A percentile compares a stretch with the other conserved stretches of the same genome.
Evolutionary conservation across 306 rosid genomes (phyloP).

Genomic region (Gleditsia sinensis): DNA sequence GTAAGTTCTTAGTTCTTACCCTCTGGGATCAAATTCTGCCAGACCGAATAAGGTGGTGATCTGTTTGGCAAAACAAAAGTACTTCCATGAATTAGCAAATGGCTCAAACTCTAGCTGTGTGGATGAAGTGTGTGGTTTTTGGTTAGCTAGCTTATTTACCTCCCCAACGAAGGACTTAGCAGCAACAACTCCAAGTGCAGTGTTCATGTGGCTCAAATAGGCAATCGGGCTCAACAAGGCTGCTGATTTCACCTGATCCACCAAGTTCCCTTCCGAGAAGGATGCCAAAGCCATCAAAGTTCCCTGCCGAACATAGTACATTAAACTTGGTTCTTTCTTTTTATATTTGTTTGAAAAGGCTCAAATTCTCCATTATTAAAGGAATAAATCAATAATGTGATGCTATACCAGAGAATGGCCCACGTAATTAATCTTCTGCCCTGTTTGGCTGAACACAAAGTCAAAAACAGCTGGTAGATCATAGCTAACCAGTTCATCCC

Average conservation of each 20-base stretch:
- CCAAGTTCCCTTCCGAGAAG: slow-evolving; percentile 65
- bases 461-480: slow-evolving; percentile 87
- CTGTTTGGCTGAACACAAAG: slow-evolving; percentile 60
- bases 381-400: neutral
- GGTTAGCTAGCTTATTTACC: slow-evolving; percentile 39
- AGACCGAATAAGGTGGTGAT: slow-evolving; percentile 52
- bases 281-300: slow-evolving; percentile 76
- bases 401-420: slow-evolving; percentile 84
- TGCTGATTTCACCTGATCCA: slow-evolving; percentile 65
- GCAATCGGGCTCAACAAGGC: slow-evolving; percentile 83
- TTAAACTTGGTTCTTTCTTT: neutral
- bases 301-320: slow-evolving; percentile 57
- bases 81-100: neutral
- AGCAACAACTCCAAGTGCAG: slow-evolving; percentile 60
- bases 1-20: slow-evolving; percentile 47
- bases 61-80: slow-evolving; percentile 44
- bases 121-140: neutral
- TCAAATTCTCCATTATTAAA: neutral
- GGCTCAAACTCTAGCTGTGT: neutral
- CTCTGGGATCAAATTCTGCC: slow-evolving; percentile 74
- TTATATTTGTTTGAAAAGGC: neutral
- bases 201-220: slow-evolving; percentile 73
- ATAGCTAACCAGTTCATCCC: slow-evolving; percentile 71
- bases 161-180: slow-evolving; percentile 69
- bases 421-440: slow-evolving; percentile 76